These are phyloP conservation scores for Globisporangium barbulae DNA, from an alignment of 352 stramenopile genomes.

Conservation along the genomic window DNA sequence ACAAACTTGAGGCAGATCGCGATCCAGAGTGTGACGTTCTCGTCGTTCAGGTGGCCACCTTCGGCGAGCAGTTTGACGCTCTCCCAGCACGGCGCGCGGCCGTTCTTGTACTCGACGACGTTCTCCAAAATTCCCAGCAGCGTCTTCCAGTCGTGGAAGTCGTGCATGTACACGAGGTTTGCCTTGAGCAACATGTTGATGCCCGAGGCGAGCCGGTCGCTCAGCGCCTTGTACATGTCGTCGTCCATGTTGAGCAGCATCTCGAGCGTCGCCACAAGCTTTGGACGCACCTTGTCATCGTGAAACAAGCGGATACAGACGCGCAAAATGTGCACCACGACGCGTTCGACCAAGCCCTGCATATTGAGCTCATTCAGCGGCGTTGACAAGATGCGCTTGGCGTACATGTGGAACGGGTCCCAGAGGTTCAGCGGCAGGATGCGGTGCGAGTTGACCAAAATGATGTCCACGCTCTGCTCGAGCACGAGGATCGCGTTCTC, in stretches of 20 bases:
- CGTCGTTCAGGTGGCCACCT: constrained; percentile 64
- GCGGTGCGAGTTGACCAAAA: constrained; percentile 81
- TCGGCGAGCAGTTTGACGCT: constrained; percentile 71
- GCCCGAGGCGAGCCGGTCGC: constrained; percentile 70
- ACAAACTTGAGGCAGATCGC: constrained; percentile 76
- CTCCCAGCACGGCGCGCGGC: constrained; percentile 68
- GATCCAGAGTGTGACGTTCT: constrained; percentile 83
- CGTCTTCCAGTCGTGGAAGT: constrained; percentile 78
- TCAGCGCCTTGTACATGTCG: constrained; percentile 78
- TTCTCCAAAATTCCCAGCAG: constrained; percentile 72
- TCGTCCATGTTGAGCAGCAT: constrained; percentile 75
- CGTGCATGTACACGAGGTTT: constrained; percentile 87
- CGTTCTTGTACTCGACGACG: constrained; percentile 78
- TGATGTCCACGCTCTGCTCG: constrained; percentile 80
- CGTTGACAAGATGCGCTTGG: constrained; percentile 69
- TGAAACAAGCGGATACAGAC: constrained; percentile 87
- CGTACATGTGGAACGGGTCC: constrained; percentile 80
- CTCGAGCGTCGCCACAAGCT: constrained; percentile 78
- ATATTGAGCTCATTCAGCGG: constrained; percentile 72
- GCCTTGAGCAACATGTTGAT: constrained; percentile 85
- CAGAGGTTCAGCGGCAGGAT: constrained; percentile 72
- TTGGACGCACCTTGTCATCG: constrained; percentile 73
- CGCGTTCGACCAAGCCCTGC: constrained; percentile 73
- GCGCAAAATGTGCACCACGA: constrained; percentile 83
- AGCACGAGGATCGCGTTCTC: constrained; percentile 87